phyloP scores from a whole-genome alignment of 805 yeast species.

The Clavispora santaluciae region DNA sequence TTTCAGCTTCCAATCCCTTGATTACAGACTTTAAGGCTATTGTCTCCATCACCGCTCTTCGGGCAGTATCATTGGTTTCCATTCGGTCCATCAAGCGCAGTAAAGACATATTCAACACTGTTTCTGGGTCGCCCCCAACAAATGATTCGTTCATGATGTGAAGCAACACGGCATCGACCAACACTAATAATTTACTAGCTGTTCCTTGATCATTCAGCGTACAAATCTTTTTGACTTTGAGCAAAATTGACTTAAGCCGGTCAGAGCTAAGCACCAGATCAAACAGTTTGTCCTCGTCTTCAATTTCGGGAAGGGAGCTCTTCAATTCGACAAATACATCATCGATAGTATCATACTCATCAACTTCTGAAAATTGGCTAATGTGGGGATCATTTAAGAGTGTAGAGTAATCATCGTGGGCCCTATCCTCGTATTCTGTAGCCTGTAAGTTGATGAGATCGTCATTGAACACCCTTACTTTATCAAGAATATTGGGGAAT shows the following conservation, averaged over 20 bases:
- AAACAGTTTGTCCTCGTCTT: constrained; percentile 1
- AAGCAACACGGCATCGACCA: constrained; percentile 29
- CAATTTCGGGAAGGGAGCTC: constrained; percentile 2
- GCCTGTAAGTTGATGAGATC: constrained; percentile 31
- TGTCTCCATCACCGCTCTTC: constrained; percentile 30
- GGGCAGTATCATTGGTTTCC: constrained; percentile 31
- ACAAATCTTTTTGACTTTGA: constrained; percentile 23
- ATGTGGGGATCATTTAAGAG: constrained; percentile 10
- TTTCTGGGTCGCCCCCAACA: constrained; percentile 20
- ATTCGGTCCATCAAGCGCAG: constrained; percentile 32
- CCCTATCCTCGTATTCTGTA: constrained; percentile 33
- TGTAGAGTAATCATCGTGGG: constrained; percentile 36
- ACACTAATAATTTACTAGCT: constrained; percentile 19
- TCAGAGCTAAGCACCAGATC: constrained; percentile 5
- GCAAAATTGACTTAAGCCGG: constrained; percentile 21
- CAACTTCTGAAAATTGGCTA: constrained; percentile 4
- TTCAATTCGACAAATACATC: constrained; percentile 13
- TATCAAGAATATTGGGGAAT: constrained; percentile 31
- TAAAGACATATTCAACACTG: constrained; percentile 28
- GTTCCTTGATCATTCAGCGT: constrained; percentile 23
- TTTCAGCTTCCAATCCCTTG: constrained; percentile 17
- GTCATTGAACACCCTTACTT: constrained; percentile 27
- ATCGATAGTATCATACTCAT: constrained; percentile 10
- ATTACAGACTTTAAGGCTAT: constrained; percentile 21
- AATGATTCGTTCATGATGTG: constrained; percentile 26